Conservation (phyloP, 2,329 filamentous ascomycete species). For the Penicillium sp. region DNA sequence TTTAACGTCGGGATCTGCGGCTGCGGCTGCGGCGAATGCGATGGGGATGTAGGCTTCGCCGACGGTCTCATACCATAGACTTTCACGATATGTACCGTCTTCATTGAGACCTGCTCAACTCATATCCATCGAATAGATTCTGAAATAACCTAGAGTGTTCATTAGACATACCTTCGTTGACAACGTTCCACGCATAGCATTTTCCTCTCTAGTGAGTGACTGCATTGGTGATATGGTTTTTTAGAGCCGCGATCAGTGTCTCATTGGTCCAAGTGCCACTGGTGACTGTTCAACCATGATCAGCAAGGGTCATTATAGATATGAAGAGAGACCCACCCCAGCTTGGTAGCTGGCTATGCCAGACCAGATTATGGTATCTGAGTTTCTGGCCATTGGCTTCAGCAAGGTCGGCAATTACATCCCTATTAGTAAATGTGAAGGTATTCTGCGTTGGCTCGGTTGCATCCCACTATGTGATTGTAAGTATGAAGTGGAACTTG, state of each 20-base stretch:
- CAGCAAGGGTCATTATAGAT: slow-evolving; percentile 32
- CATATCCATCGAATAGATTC: not conserved
- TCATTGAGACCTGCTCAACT: slow-evolving; percentile 40
- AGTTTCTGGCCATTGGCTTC: slow-evolving; percentile 46
- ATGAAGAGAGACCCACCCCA: slow-evolving; percentile 51
- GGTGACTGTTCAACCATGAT: slow-evolving; percentile 32
- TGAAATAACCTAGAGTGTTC: not conserved
- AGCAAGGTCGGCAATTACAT: slow-evolving; percentile 44
- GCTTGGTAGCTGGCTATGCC: slow-evolving; percentile 46
- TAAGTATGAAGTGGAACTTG: too few relatives aligned
- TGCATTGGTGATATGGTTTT: slow-evolving; percentile 42
- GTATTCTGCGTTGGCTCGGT: slow-evolving; percentile 54
- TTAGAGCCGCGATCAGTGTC: slow-evolving; percentile 54
- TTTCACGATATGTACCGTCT: slow-evolving; percentile 44
- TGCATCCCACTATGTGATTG: slow-evolving; percentile 51
- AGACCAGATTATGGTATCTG: slow-evolving; percentile 59
- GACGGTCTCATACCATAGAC: slow-evolving; percentile 42
- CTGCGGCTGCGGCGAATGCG: slow-evolving; percentile 44
- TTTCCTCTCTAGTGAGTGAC: slow-evolving; percentile 35
- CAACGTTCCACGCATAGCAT: slow-evolving; percentile 41
- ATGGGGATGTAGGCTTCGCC: slow-evolving; percentile 46
- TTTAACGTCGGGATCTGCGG: slow-evolving; percentile 56
- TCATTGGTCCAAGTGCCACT: slow-evolving; percentile 53
- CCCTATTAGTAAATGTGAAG: slow-evolving; percentile 58
- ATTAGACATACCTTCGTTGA: slow-evolving; percentile 32